phyloP scores from a whole-genome alignment of 768 basidiomycete genomes.

The button mushroom (Agaricus bisporus) region DNA sequence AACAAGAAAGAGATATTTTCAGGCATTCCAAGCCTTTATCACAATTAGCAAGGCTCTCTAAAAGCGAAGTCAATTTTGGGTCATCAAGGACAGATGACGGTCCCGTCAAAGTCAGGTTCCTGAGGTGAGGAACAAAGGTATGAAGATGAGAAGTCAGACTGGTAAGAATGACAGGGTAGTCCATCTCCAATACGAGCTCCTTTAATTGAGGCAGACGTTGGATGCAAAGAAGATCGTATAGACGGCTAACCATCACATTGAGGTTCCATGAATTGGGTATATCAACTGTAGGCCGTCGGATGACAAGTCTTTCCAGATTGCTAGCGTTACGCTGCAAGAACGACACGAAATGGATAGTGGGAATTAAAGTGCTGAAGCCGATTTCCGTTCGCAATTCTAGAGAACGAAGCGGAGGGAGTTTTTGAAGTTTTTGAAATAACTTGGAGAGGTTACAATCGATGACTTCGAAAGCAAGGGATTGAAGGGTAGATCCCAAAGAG shows the following conservation, averaged over 20 bases:
- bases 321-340: constrained; percentile 8
- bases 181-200: constrained; percentile 1
- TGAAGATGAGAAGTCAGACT: constrained; percentile 1
- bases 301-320: constrained; percentile 11
- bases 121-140: constrained; percentile 7
- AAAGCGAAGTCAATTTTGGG: neutral
- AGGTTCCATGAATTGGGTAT: constrained; percentile 2
- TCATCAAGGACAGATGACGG: constrained; percentile 2
- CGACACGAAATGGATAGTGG: constrained; percentile 6
- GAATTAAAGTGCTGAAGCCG: constrained; percentile 6
- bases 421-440: constrained; percentile 5
- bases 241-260: neutral
- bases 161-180: neutral
- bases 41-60: neutral
- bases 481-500: neutral
- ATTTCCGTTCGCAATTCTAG: constrained; percentile 1
- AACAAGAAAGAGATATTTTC: neutral
- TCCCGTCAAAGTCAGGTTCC: neutral
- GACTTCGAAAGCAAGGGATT: constrained; percentile 1
- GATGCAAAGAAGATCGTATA: constrained; percentile 2
- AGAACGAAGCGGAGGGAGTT: neutral
- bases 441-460: constrained; percentile 6
- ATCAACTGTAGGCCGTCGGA: constrained; percentile 7
- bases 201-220: constrained; percentile 1
- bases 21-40: constrained; percentile 4